Base-by-base conservation (phyloP, 768 basidiomycete genomes). In the Phaffia australis region DNA sequence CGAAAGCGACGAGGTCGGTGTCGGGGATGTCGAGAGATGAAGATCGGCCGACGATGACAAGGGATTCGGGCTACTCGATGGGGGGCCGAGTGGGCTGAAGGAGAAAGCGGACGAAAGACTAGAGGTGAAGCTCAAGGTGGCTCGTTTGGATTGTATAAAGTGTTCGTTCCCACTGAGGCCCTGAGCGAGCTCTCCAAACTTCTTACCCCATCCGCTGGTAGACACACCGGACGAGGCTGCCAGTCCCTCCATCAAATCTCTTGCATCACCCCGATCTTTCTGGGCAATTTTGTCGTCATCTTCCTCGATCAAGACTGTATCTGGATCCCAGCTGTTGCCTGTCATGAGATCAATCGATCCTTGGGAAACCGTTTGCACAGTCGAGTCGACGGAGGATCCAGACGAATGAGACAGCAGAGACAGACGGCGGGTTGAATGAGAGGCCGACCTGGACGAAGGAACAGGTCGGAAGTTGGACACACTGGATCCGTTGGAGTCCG, bases 181-280 rank as follows among this genome's bases (percentile, higher is more conserved):
- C 1, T 56, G 30, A 18, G 64, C 55, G 6, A 65, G 57, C 25
- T 65, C 64, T 23, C 58, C 58, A 49, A 56, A 65, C 51, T 58
- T 49, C 29, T 58, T 58, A 3, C 64, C 64, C 64, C 64, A 65
- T 21, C 64, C 64, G 18, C 25, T 2, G n/a, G 27, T 27, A 46
- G n/a, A 48, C 23, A 23, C 11, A 25, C 54, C 18, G 25, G 48
- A 48, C 7, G 47, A 59, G 11, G 35, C 35, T 15, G 57, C 49
- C 47, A 65, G 21, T 4, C 60, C 64, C 3, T 56, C 64, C n/a
- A 60, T 25, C 23, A 56, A n/a, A 15, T 42, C 48, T 51, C 35
- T 58, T 0, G 64, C 14, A 42, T 65, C 64, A 9, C 32, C 35
- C 42, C 25, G n/a, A 2, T 55, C 62, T 50, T 25, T 48, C 50